Conservation (phyloP, 768 basidiomycete genomes). For the Lentinula sp. region DNA sequence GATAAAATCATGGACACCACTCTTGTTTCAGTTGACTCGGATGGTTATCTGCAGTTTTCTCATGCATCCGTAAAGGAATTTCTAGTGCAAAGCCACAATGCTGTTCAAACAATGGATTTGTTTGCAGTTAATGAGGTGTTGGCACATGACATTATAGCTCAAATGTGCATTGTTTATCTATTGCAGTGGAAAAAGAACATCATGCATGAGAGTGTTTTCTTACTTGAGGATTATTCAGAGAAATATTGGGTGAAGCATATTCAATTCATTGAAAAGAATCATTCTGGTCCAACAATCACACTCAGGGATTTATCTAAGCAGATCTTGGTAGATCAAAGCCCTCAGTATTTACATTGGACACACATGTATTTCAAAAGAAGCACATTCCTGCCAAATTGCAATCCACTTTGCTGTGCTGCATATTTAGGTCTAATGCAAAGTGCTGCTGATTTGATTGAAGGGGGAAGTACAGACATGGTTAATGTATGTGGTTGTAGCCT, state of each 20-base stretch:
- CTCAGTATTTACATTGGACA: background rate
- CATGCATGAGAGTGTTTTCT: background rate
- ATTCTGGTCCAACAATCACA: too few species aligned
- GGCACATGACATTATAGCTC: background rate
- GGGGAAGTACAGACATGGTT: background rate
- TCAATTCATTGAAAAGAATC: too few species aligned
- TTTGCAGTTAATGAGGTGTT: background rate
- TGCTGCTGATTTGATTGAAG: background rate
- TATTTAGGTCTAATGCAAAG: background rate
- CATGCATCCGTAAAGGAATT: slow-evolving; percentile 1
- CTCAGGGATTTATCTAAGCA: too few species aligned
- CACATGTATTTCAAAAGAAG: background rate
- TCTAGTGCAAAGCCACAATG: background rate
- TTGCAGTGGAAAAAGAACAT: background rate
- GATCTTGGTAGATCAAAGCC: too few species aligned
- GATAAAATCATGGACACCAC: background rate
- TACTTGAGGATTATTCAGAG: background rate
- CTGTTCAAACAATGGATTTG: background rate
- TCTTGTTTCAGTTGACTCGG: background rate
- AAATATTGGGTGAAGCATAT: background rate
- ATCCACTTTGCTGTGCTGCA: background rate
- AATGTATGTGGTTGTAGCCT: background rate
- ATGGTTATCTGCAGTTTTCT: background rate
- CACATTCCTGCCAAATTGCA: background rate
- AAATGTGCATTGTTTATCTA: background rate